Percentiles rank a stretch among this genome's conserved stretches.
Conservation (phyloP, 306 rosid genomes). For the Benincasa hispida region DNA sequence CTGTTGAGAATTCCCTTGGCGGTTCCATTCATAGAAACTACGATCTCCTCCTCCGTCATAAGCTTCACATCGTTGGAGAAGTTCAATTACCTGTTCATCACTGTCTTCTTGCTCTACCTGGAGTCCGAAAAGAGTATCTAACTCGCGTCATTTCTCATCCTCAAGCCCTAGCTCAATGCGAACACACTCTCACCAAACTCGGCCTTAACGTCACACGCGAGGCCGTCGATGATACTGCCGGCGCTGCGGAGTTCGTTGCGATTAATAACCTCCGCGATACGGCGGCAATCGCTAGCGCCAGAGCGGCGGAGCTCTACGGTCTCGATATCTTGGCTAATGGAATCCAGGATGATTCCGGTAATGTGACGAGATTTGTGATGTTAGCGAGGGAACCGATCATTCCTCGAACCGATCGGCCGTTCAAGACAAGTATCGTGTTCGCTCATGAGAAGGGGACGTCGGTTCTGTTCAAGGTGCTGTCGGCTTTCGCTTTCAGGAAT, state of each 20-base stretch:
- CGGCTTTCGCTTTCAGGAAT: slow-evolving; percentile 84
- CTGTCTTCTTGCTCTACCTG: slow-evolving; percentile 79
- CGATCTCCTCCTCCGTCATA: slow-evolving; percentile 94
- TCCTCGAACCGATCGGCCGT: slow-evolving; percentile 76
- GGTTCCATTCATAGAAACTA: slow-evolving; percentile 93
- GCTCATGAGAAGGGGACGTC: slow-evolving; percentile 93
- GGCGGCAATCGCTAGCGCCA: slow-evolving; percentile 74
- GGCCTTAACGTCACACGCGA: slow-evolving; percentile 83
- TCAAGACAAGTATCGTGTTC: slow-evolving; percentile 92
- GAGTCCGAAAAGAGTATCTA: slow-evolving; percentile 58
- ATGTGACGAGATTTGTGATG: slow-evolving; percentile 92
- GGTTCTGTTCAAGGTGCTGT: slow-evolving; percentile 78
- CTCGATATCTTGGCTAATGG: slow-evolving; percentile 57
- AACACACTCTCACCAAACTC: slow-evolving; percentile 63
- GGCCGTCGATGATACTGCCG: slow-evolving; percentile 97
- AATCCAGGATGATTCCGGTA: slow-evolving; percentile 84
- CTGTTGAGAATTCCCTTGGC: slow-evolving; percentile 86
- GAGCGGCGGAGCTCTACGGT: slow-evolving; percentile 76
- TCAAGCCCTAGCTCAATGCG: slow-evolving; percentile 87
- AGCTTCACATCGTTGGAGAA: slow-evolving; percentile 95
- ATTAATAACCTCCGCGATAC: slow-evolving; percentile 61
- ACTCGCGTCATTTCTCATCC: slow-evolving; percentile 91
- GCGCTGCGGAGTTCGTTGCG: slow-evolving; percentile 74
- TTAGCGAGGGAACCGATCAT: slow-evolving; percentile 83
- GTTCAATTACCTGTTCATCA: slow-evolving; percentile 90